These are phyloP conservation scores for Stereum hirsutum DNA, from an alignment of 1,284 basidiomycete genomes.

Conservation along the genomic window DNA sequence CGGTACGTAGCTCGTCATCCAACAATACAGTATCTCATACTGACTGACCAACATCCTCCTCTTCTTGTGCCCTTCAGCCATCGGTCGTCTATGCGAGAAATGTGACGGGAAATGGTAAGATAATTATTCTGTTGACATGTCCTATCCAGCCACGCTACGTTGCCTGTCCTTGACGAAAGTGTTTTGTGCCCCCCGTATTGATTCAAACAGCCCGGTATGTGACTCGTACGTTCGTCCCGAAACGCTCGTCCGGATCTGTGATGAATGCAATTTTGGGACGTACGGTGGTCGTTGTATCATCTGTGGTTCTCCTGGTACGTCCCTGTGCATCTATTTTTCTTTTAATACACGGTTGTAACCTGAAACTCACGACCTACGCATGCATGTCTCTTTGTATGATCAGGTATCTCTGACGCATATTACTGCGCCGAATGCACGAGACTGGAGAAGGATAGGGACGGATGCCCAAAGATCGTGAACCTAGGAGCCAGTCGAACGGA, in stretches of 20 bases:
- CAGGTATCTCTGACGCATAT: slow-evolving; percentile 95
- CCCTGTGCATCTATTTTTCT: not conserved
- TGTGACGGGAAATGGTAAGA: slow-evolving; percentile 98
- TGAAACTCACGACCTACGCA: too few species aligned
- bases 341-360: too few species aligned
- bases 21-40: not conserved
- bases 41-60: not conserved
- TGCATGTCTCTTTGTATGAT: too few species aligned
- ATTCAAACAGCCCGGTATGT: slow-evolving; percentile 77
- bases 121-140: not conserved
- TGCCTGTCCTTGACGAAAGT: too few species aligned
- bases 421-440: slow-evolving; percentile 96
- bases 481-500: slow-evolving; percentile 86
- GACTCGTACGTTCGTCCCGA: slow-evolving; percentile 99
- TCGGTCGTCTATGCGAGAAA: slow-evolving; percentile 97
- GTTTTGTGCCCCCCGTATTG: too few species aligned
- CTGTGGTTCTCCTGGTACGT: slow-evolving; percentile 84
- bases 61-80: slow-evolving; percentile 41
- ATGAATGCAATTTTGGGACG: slow-evolving; percentile 98
- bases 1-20: slow-evolving; percentile 40
- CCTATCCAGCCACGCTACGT: too few species aligned
- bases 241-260: slow-evolving; percentile 95
- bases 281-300: slow-evolving; percentile 97
- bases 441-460: slow-evolving; percentile 95
- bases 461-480: slow-evolving; percentile 98